Evolutionary conservation across 805 yeast species (phyloP).

Genomic region (Brettanomyces anomalus): DNA sequence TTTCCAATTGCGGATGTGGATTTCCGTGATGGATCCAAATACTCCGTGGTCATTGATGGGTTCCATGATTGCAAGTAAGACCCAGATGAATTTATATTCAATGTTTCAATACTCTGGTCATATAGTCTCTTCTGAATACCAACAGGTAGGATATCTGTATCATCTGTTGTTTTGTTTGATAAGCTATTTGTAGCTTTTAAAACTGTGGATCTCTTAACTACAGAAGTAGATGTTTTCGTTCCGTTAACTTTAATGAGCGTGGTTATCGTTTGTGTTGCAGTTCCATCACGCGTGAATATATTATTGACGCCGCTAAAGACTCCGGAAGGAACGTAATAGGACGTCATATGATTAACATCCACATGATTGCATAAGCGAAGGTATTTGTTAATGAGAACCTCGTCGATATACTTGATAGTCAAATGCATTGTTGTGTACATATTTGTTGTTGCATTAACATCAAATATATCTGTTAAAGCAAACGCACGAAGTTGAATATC

Average conservation of each 20-base stretch:
- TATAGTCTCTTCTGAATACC: conserved; percentile 10
- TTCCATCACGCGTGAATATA: conserved; percentile 1
- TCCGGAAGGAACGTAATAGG: conserved; percentile 8
- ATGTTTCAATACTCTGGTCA: not conserved
- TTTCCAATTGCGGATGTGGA: not conserved
- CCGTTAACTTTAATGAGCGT: not conserved
- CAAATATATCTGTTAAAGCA: conserved; percentile 25
- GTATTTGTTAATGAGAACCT: conserved; percentile 30
- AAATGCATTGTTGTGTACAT: conserved; percentile 41
- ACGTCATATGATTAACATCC: conserved; percentile 11
- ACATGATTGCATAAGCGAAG: conserved; percentile 33
- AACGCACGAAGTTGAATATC: conserved; percentile 11
- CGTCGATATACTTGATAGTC: conserved; percentile 34
- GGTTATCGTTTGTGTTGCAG: not conserved
- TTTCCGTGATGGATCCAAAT: not conserved
- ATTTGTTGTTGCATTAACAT: conserved; percentile 37
- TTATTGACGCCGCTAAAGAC: conserved; percentile 9
- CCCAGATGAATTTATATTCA: not conserved
- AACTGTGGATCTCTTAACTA: not conserved
- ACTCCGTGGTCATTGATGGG: not conserved
- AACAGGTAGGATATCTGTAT: conserved; percentile 9
- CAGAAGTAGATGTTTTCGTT: not conserved
- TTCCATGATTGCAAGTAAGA: not conserved
- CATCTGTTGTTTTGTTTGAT: not conserved
- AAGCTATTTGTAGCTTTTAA: not conserved